Percentiles rank a stretch among this genome's conserved stretches.
These are phyloP conservation scores for Puccinia triticina DNA, from an alignment of 1,284 basidiomycete species.

Conservation along the genomic window DNA sequence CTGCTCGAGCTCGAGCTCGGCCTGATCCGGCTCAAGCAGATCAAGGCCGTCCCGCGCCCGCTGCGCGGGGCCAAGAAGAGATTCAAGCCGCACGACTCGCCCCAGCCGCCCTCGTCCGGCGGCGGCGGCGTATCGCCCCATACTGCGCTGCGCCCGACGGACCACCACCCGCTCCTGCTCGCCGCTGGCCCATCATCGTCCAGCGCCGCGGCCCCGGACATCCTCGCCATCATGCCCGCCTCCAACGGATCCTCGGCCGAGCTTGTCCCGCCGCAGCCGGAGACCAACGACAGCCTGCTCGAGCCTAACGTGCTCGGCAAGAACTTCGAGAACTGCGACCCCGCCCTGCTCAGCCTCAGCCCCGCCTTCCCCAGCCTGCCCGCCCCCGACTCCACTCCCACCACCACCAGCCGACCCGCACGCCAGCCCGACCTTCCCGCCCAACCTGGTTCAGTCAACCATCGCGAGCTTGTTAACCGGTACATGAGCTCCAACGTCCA, in stretches of 20 bases:
- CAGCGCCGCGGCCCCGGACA: slow-evolving; percentile 8
- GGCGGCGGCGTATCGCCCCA: no score
- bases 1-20: neutral
- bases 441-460: neutral
- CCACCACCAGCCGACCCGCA: neutral
- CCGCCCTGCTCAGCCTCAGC: neutral
- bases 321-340: slow-evolving; percentile 17
- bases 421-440: neutral
- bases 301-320: neutral
- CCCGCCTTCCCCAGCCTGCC: neutral
- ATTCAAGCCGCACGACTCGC: neutral
- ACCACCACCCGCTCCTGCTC: no score
- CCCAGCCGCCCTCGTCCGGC: neutral
- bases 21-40: slow-evolving; percentile 3
- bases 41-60: slow-evolving; percentile 3
- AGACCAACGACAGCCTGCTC: neutral
- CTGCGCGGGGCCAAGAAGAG: neutral
- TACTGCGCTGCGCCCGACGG: no score
- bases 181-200: no score
- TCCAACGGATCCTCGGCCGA: neutral
- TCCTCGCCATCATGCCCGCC: neutral
- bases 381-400: neutral
- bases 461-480: neutral
- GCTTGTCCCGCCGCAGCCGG: neutral
- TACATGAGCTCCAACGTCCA: no score